Evolutionary conservation across 495 filamentous ascomycete genomes (phyloP), one percentile per base, ranked within the genome.

Genomic region (Tirmania nivea): DNA sequence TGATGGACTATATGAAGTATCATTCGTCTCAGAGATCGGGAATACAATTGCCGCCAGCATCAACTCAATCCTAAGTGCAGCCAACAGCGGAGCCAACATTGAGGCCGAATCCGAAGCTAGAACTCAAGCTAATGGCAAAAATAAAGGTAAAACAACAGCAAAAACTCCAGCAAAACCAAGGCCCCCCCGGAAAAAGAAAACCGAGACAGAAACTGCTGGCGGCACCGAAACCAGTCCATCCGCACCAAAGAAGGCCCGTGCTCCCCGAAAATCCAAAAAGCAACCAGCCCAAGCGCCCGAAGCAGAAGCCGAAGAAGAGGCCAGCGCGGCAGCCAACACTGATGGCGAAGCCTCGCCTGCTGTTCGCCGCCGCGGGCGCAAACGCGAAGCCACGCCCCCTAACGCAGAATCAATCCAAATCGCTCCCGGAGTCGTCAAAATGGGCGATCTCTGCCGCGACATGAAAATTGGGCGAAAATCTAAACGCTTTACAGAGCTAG

Each of bases 391-490:
- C 9, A 92, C 84, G 1, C 86, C 86, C 1, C 84, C 86, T 56
- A 79, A 81, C 59, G 81, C 84, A 1, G 87, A 94, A 64, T 62
- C 69, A 9, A 71, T 79, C 35, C 72, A 79, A 49, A 83, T 95
- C 45, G 76, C 82, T 55, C 73, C 77, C 7, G 72, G 71, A 5
- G 73, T 75, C 1, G 72, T 85, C 35, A 89, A 78, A 54, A 94
- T 97, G 84, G 77, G 73, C 11, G 85, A 93, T 39, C 67, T 97
- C 5, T 83, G 79, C 60, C 80, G 75, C 56, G 84, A 93, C 60
- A 64, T 81, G 25, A 73, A 75, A 21, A 83, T 81, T 8, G 90
- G 90, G 42, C 84, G 79, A 65, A 84, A 78, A 55, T 95, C 87
- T 17, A 81, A 80, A 54, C 77, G 81, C 8, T 72, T 74, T 55